These are phyloP conservation scores for Diaporthe nobilis DNA, from an alignment of 2,329 filamentous ascomycete genomes.

Conservation along the genomic window DNA sequence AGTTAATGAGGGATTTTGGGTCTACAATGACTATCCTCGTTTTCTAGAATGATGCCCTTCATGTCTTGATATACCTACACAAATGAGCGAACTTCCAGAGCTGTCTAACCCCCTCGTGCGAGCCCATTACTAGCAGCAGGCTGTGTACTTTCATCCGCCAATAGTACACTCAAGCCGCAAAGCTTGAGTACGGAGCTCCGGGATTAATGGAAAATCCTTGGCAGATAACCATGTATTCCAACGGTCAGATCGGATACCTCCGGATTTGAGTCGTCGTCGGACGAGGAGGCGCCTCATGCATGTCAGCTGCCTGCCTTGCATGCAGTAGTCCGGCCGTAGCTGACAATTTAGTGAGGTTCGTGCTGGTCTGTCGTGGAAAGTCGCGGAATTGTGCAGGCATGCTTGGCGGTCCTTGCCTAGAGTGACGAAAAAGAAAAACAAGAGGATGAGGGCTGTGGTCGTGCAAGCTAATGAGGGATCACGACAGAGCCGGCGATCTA, in stretches of 20 bases:
- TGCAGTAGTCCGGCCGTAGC: not conserved
- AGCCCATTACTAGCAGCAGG: not conserved
- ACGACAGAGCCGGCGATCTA: not conserved
- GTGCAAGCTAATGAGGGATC: not conserved
- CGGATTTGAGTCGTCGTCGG: not conserved
- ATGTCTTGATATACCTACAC: too few species aligned
- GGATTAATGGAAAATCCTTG: not conserved
- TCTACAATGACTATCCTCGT: too few species aligned
- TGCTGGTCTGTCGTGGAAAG: not conserved
- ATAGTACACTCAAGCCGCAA: not conserved
- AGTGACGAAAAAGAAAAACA: not conserved
- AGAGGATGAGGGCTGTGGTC: not conserved
- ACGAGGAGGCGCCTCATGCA: not conserved
- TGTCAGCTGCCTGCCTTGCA: not conserved
- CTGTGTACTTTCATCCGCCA: not conserved
- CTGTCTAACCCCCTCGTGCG: too few species aligned
- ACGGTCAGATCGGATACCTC: not conserved
- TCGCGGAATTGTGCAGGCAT: not conserved
- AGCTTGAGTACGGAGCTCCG: not conserved
- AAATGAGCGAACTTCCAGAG: too few species aligned
- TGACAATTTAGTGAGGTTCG: not conserved
- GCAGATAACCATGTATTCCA: not conserved
- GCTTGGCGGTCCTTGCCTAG: not conserved
- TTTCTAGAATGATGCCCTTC: not conserved
- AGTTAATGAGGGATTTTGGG: fast-evolving